Base-by-base conservation (phyloP, 306 rosid species). In the Heteromeles arbutifolia region DNA sequence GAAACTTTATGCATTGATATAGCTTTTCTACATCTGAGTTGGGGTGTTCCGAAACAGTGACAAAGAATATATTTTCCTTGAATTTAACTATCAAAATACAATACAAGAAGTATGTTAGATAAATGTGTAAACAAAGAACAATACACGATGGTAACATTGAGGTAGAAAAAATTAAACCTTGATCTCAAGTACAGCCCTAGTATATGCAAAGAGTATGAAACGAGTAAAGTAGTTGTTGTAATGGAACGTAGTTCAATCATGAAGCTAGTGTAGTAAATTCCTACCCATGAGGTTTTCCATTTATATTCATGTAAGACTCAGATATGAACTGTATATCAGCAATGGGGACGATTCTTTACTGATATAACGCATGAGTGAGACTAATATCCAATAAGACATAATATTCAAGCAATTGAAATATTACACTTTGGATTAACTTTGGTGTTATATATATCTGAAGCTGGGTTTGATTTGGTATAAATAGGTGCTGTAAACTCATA, bases 51-150 rank as follows among this genome's bases (percentile, higher is more conserved):
- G 76, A 79, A 73, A 88, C 79, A 4, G 78, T 44, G 43, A 88
- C 6, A 26, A 84, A 90, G 80, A 84, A 85, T 75, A 90, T 87
- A 44, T 79, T 88, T 21, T 77, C 59, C 72, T 73, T 78, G 84
- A 85, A 88, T 77, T 13, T 79, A 71, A 61, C 93, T 90, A 22
- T 48, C 66, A 64, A 75, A 79, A 77, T 2, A 61, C 3, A 13
- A 69, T 37, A 69, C 21, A 13, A 82, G 72, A 67, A 50, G 28
- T 34, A 11, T 24, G 1, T 45, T 61, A 25, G 3, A 8, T 24
- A 57, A 4, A 58, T 18, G 43, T 59, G 69, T 8, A 18, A 5
- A 5, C 13, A 11, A 37, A 59, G 6, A 22, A 25, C 24, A 29
- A 10, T 8, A 21, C 63, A 32, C 1, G 6, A 22, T 39, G 9